These are phyloP conservation scores for Leucoagaricus sp. DNA, from an alignment of 1,284 basidiomycete genomes.

Conservation along the genomic window DNA sequence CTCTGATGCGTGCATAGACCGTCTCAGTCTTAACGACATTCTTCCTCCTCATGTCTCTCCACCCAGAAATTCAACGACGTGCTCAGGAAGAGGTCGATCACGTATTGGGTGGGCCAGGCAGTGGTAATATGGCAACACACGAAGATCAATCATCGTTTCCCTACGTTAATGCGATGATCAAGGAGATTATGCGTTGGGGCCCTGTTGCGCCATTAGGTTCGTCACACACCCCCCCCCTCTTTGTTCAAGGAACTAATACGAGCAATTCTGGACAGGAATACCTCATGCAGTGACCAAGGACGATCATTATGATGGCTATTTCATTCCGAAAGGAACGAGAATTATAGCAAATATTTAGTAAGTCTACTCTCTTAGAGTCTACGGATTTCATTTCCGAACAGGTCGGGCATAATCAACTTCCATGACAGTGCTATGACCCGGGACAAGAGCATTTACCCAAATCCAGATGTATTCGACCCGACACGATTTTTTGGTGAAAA, in stretches of 20 bases:
- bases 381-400: too few species aligned
- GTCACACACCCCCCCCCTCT: too few species aligned
- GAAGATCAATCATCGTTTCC: background rate
- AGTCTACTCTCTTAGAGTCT: background rate
- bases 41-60: background rate
- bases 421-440: slow-evolving; percentile 39
- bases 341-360: slow-evolving; percentile 30
- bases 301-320: slow-evolving; percentile 23
- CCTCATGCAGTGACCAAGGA: slow-evolving; percentile 25
- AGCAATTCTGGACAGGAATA: slow-evolving; percentile 21
- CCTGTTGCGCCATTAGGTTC: slow-evolving; percentile 16
- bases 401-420: too few species aligned
- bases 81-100: slow-evolving; percentile 11
- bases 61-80: slow-evolving; percentile 11
- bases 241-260: too few species aligned
- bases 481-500: slow-evolving; percentile 39
- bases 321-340: slow-evolving; percentile 27
- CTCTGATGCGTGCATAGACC: slow-evolving; percentile 30
- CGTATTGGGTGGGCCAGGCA: background rate
- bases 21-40: slow-evolving; percentile 38
- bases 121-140: background rate
- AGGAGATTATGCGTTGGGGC: slow-evolving; percentile 18
- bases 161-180: background rate
- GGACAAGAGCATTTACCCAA: slow-evolving; percentile 38
- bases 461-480: slow-evolving; percentile 37